Base-by-base conservation (phyloP, 2,329 filamentous ascomycete genomes). In the Botryosphaeria dothidea region DNA sequence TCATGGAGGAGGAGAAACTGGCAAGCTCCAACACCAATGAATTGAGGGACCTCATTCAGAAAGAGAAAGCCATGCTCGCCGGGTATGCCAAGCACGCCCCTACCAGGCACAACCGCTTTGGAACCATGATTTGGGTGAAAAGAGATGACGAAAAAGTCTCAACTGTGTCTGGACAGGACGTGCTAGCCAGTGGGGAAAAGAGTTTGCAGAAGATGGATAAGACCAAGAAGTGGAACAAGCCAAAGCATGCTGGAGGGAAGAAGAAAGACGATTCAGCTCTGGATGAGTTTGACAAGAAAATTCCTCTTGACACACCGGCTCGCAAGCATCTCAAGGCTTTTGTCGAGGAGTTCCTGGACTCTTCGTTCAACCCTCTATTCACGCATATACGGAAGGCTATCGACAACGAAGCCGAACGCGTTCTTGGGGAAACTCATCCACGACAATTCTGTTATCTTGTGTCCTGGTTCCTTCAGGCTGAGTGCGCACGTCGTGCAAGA, bases 81-180 rank as follows among this genome's bases (percentile, higher is more conserved):
- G 86, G 90, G 56, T 90, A 93, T 71, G 90, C 90, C 62, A 90
- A 88, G 70, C 89, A 89, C 73, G 91, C 91, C 2, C 92, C 93
- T 0, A 93, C 92, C 3, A 84, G 95, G 54, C 95, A 99, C 77
- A 96, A 93, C 70, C 87, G 95, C 36, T 99, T 98, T 72, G 95
- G 95, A 2, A 96, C 93, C 11, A 98, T 98, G 92, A 88, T 97
- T 36, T 98, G 94, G 93, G 88, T 99, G 41, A 92, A 96, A 79
- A 85, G 93, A 64, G 91, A 93, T 56, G 90, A 93, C 70, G 88
- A 90, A 58, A 93, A 93, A 72, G 86, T 95, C 71, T 90, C 92
- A 0, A 93, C 93, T 0, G 85, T 99, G 1, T 93, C 93, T 0
- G 95, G 95, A 1, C 94, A 98, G 74, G 90, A 93, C 70, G 91